phyloP scores from a whole-genome alignment of 164 flowering plant species.

The Aristolochia californica region DNA sequence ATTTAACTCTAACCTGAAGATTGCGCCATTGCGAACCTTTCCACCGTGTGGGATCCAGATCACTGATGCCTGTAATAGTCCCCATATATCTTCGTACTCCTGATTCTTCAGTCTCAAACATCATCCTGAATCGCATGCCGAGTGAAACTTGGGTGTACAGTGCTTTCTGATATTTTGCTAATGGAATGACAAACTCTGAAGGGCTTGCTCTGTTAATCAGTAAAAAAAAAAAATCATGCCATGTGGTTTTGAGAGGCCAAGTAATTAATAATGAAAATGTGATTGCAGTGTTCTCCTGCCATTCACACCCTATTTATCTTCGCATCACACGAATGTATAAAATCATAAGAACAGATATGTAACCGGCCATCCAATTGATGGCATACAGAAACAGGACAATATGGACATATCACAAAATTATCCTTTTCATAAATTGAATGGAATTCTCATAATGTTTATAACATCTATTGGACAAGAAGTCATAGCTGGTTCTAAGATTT shows the following conservation, averaged over 20 bases:
- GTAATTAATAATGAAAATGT: neutral
- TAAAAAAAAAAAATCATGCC: slow-evolving; percentile 1
- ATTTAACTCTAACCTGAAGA: slow-evolving; percentile 52
- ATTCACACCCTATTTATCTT: too few relatives aligned
- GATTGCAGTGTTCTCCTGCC: too few relatives aligned
- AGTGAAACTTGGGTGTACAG: slow-evolving; percentile 83
- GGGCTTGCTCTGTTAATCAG: slow-evolving; percentile 67
- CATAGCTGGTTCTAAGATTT: too few relatives aligned
- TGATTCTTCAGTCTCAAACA: slow-evolving; percentile 96
- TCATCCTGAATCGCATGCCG: slow-evolving; percentile 95
- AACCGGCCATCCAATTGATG: too few relatives aligned
- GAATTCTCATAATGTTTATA: too few relatives aligned
- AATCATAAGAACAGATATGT: too few relatives aligned
- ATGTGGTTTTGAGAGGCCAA: neutral
- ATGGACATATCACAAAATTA: too few relatives aligned
- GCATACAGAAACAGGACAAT: too few relatives aligned
- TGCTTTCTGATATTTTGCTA: slow-evolving; percentile 89
- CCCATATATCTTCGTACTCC: slow-evolving; percentile 95
- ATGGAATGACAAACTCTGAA: slow-evolving; percentile 84
- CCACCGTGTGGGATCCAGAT: slow-evolving; percentile 83
- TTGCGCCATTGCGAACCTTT: slow-evolving; percentile 92
- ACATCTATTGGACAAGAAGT: too few relatives aligned
- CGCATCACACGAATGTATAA: too few relatives aligned
- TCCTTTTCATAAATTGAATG: too few relatives aligned
- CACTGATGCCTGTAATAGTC: slow-evolving; percentile 78